Evolutionary conservation across 176 grass and related monocot species (phyloP), one percentile per base, ranked within the genome.

Genomic region (Aegilops bicornis): DNA sequence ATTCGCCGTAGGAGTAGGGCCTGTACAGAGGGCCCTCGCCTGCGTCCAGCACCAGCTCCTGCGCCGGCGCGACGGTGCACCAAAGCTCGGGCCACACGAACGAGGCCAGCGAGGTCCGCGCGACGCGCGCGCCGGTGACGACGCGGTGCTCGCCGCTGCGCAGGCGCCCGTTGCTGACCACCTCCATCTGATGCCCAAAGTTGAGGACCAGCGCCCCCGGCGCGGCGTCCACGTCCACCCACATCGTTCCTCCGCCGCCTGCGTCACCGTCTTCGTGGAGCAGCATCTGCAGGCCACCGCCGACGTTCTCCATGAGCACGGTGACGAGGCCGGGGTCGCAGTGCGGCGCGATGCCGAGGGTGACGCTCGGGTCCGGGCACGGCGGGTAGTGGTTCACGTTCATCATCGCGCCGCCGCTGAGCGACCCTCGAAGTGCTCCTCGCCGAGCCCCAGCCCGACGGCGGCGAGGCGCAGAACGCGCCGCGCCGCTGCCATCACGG

Each of bases 171-270:
- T 83, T 90, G 66, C 30, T 79, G 11, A 83, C 36, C 59, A 85
- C 89, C 84, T 94, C 79, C 73, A 93, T 80, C 56, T 91, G 89
- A 67, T 89, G 83, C 23, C 86, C 88, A 2, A 91, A 89, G 37
- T 91, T 91, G 56, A 93, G 73, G 64, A 88, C 79, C n/a, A 91
- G 82, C 32, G 88, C 86, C 62, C 81, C 89, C 3, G 78, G 79
- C 33, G 82, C 69, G 1, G 83, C 76, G 29, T 85, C 37, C 4
- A 91, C 79, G 61, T 86, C 54, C 7, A 58, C 54, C 54, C 54
- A 58, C 54, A 58, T 54, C 50, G 5, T 56, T 6, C 52, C 17
- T 6, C 52, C 17, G 52, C 89, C 79, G 60, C 83, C 54, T 3
- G 81, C 61, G 74, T 86, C 91, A 4, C 69, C 77, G 10, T 63